phyloP scores from a whole-genome alignment of 306 rosid species.

The Inga laurina region DNA sequence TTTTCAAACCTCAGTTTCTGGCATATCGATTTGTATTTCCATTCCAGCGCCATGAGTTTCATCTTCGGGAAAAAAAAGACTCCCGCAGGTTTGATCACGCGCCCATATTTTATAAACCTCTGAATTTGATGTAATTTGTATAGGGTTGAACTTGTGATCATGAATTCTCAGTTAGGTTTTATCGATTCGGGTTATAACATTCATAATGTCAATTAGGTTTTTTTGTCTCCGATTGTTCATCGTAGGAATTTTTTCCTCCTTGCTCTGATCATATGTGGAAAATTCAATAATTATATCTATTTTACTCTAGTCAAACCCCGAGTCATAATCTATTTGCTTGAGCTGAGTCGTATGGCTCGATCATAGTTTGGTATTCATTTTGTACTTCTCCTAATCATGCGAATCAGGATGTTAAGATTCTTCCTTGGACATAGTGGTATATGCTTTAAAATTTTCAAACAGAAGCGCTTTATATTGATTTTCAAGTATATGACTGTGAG shows the following conservation, averaged over 20 bases:
- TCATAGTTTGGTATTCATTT: background rate
- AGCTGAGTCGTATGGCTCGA: background rate
- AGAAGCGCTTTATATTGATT: conserved; percentile 9
- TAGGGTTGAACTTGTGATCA: background rate
- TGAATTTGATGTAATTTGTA: background rate
- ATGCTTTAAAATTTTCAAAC: background rate
- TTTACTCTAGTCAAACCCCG: background rate
- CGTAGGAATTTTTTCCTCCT: background rate
- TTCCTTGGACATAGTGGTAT: background rate
- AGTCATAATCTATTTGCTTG: background rate
- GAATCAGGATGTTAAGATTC: conserved; percentile 1
- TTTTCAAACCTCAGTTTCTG: background rate
- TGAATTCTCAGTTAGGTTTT: background rate
- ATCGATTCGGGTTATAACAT: background rate
- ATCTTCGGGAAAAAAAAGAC: conserved; percentile 92
- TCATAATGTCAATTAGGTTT: background rate
- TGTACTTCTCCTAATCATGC: background rate
- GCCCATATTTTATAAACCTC: background rate
- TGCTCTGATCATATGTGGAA: conserved; percentile 8
- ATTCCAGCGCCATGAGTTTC: conserved; percentile 75
- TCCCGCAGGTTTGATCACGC: conserved; percentile 70
- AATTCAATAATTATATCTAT: background rate
- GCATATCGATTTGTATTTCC: background rate
- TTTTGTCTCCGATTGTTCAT: background rate
- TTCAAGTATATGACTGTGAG: background rate